Evolutionary conservation across 805 yeast genomes (phyloP), one percentile per base, ranked within the genome.

Genomic region (Starmera caribaea): DNA sequence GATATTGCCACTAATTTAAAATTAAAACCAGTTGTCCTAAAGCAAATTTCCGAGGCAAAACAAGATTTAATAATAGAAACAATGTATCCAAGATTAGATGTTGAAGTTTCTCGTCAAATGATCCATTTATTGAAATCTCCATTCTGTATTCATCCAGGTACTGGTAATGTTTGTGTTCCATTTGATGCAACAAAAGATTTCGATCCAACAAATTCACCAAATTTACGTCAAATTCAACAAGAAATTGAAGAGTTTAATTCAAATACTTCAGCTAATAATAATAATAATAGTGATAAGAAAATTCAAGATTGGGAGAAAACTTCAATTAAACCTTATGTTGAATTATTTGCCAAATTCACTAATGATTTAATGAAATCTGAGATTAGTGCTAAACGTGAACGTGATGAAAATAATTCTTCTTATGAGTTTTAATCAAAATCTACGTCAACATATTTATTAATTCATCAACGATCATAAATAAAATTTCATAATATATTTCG

Each of bases 151-250:
- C 98, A 92, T 59, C 98, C 98, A 2, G 80, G 87, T 3, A 92
- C 98, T 0, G 96, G 96, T 8, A 82, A 85, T 51, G 84, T 92
- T 3, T 92, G 97, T 74, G 96, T 92, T 8, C 96, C 97, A 0
- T 81, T 71, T 35, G 63, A 59, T 38, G 45, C 60, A 0, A 54
- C 45, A 4, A 54, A 62, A 32, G 76, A 76, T 4, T 92, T 90
- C 54, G 77, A 81, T 50, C 97, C 97, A 2, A 71, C 73, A 46
- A 66, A 65, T 11, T 89, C 95, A 2, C 97, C 97, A 14, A 84
- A 79, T 45, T 64, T 89, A 42, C 63, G 75, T 38, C 65, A 65
- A 31, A 60, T 90, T 17, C 80, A 83, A 42, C 61, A 66, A 21
- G 89, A 88, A 52, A 68, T 81, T 46, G 84, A 76, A 37, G 51